A percentile compares a stretch with the other conserved stretches of the same genome.
Evolutionary conservation across 768 basidiomycete species (phyloP).

Genomic region (Boletus pseudopeckii): DNA sequence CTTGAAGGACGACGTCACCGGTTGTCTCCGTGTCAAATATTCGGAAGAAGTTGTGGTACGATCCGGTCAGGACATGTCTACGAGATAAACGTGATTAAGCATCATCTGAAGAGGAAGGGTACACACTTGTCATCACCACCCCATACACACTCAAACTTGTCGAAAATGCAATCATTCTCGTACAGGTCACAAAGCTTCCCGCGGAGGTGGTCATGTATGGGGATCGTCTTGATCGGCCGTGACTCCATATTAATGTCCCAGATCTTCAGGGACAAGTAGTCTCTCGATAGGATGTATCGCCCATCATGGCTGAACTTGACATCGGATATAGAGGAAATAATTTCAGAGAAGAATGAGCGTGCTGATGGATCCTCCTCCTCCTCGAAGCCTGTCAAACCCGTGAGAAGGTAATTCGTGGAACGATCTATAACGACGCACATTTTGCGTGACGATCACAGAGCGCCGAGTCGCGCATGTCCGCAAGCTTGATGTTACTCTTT

Average conservation of each 20-base stretch:
- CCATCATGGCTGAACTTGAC: constrained; percentile 99
- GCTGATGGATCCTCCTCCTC: constrained; percentile 98
- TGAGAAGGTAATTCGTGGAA: constrained; percentile 7
- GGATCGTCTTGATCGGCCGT: constrained; percentile 93
- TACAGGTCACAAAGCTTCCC: constrained; percentile 98
- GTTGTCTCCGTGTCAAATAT: constrained; percentile 92
- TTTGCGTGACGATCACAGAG: constrained; percentile 95
- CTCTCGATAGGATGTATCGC: constrained; percentile 92
- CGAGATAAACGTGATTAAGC: constrained; percentile 1
- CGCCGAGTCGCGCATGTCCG: constrained; percentile 98
- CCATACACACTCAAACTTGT: constrained; percentile 99
- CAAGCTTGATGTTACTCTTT: constrained; percentile 98
- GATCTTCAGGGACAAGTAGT: constrained; percentile 97
- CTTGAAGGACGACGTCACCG: constrained; percentile 91
- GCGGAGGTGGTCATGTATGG: constrained; percentile 96
- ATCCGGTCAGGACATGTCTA: constrained; percentile 97
- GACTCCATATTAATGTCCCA: constrained; percentile 99
- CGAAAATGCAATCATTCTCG: constrained; percentile 99
- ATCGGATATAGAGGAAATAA: constrained; percentile 98
- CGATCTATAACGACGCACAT: constrained; percentile 51
- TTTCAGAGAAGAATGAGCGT: constrained; percentile 99
- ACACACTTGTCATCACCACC: constrained; percentile 93
- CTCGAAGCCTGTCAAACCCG: constrained; percentile 73
- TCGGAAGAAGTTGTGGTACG: constrained; percentile 99
- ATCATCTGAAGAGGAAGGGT: constrained; percentile 10